phyloP scores from a whole-genome alignment of 148 eudicot species.

The Polygonum aviculare region DNA sequence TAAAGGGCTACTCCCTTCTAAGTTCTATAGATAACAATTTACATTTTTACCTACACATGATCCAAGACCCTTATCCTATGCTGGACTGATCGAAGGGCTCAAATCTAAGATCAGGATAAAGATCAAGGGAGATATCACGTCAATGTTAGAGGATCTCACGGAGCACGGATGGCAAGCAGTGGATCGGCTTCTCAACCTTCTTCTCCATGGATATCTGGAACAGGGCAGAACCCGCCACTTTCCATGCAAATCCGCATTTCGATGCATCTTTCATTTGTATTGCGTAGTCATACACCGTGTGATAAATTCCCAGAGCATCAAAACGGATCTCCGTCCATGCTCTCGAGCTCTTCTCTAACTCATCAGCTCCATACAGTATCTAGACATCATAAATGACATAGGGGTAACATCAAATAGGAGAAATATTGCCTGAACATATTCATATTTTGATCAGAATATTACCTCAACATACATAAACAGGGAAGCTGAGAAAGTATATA shows the following conservation, averaged over 20 bases:
- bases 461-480: background rate
- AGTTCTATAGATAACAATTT: no score
- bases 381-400: conserved; percentile 5
- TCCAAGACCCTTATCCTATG: no score
- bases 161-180: conserved; percentile 25
- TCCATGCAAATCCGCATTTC: conserved; percentile 65
- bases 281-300: conserved; percentile 38
- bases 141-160: conserved; percentile 18
- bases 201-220: conserved; percentile 19
- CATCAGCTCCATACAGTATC: conserved; percentile 47
- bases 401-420: background rate
- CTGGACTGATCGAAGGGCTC: no score
- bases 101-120: no score
- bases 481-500: background rate
- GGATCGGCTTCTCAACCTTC: conserved; percentile 13
- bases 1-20: no score
- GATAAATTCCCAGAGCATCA: conserved; percentile 56
- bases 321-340: conserved; percentile 24
- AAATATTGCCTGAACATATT: background rate
- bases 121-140: background rate
- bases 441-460: no score
- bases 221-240: conserved; percentile 51
- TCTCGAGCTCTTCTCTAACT: conserved; percentile 40
- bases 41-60: no score
- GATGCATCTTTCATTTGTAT: background rate